These are phyloP conservation scores for Trichosporon inkin DNA, from an alignment of 1,284 basidiomycete species.

Conservation along the genomic window DNA sequence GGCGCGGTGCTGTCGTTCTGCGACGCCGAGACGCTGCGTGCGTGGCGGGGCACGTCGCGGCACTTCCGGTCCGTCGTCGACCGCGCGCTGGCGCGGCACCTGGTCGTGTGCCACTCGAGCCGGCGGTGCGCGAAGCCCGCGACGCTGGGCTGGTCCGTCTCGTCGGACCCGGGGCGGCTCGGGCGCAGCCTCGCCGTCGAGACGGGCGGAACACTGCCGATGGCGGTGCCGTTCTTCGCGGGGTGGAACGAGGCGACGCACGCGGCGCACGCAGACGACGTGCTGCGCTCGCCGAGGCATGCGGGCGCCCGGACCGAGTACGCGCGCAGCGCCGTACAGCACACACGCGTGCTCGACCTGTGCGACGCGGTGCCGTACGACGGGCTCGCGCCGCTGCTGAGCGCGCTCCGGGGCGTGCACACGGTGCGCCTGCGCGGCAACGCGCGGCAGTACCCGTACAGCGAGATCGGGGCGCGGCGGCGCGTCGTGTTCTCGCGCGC, in stretches of 20 bases:
- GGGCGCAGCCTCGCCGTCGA: not conserved
- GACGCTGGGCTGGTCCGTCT: not conserved
- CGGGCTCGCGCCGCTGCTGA: not conserved
- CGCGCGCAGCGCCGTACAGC: not conserved
- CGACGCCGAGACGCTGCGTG: not conserved
- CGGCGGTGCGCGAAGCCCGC: not conserved
- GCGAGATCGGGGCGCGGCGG: not conserved
- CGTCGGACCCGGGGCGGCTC: not conserved
- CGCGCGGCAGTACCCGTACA: not conserved
- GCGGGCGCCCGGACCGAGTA: constrained; percentile 23
- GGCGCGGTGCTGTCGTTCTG: not conserved
- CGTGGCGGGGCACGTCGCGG: not conserved
- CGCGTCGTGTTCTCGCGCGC: not conserved
- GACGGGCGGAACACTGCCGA: too few relatives aligned
- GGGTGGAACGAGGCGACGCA: too few relatives aligned
- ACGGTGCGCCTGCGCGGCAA: not conserved
- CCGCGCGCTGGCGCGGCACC: not conserved
- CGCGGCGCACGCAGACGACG: too few relatives aligned
- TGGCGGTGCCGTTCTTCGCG: too few relatives aligned
- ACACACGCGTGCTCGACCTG: not conserved
- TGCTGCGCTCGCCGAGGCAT: not conserved
- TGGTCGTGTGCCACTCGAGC: not conserved
- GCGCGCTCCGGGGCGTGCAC: not conserved
- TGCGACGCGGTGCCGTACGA: not conserved
- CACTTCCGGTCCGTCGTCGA: not conserved